phyloP scores from a whole-genome alignment of 345 rosid species.

The thale cress (Arabidopsis thaliana) region TAIR10.1 NC_003070.9:21385501-21386000 shows the following conservation, averaged over 20 bases:
- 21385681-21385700: background rate
- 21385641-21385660: background rate
- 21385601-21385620: conserved; percentile 26
- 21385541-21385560: conserved; percentile 28
- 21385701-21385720: background rate
- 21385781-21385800: background rate
- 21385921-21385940: no score
- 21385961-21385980: no score
- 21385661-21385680: conserved; percentile 3
- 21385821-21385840: background rate
- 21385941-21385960: no score
- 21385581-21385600: background rate
- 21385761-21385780: background rate
- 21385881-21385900: background rate
- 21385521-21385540: background rate
- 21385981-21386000: no score
- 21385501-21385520: background rate
- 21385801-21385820: background rate
- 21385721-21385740: background rate
- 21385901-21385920: background rate
- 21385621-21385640: background rate
- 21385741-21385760: background rate
- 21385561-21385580: conserved; percentile 21
- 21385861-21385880: background rate
- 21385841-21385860: background rate